Base-by-base conservation (phyloP, 1,284 basidiomycete genomes). In the Sparassis latifolia region DNA sequence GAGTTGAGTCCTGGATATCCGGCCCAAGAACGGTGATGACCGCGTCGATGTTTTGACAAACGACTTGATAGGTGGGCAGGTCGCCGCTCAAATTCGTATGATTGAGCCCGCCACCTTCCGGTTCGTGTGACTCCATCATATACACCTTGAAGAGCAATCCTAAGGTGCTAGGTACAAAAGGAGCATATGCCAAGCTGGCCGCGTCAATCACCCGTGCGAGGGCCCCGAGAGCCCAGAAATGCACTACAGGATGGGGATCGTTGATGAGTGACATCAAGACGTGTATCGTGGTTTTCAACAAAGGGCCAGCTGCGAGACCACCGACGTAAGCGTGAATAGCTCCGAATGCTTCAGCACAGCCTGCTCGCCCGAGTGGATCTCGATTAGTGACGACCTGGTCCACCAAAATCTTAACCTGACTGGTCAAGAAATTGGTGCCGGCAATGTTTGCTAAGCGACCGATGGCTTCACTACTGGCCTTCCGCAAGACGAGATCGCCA, bases 371-470 rank as follows among this genome's bases (percentile, higher is more conserved):
- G 58, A 93, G 82, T 0, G 97, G 96, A 64, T 97, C 89, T 7
- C 95, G 89, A 66, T 99, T 97, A 67, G 80, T 92, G 53, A 99
- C 92, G n/a, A 99, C 90, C 62, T 95, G 90, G 60, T 97, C 92
- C 4, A 99, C 93, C 7, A 97, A 77, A 60, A 84, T 86, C 65
- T 97, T 97, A 55, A 95, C 88, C 67, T 97, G 91, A 32, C 77
- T 80, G 0, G 92, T 89, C 49, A 98, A 75, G 71, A 95, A 96
- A 41, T 79, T 82, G 5, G 86, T 92, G 12, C 89, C 92, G 0
- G 89, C 91, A 10, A 97, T 72, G 52, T 84, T 87, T 1, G 91
- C 88, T 2, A 99, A 72, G 29, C 91, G 82, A 12, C 97, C 97
- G 57, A 98, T 85, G 0, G 90, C 84, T 67, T 97, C 94, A 55